Percentiles rank a stretch among this genome's conserved stretches.
These are phyloP conservation scores for Luvunga scandens DNA, from an alignment of 345 rosid genomes.

Conservation along the genomic window DNA sequence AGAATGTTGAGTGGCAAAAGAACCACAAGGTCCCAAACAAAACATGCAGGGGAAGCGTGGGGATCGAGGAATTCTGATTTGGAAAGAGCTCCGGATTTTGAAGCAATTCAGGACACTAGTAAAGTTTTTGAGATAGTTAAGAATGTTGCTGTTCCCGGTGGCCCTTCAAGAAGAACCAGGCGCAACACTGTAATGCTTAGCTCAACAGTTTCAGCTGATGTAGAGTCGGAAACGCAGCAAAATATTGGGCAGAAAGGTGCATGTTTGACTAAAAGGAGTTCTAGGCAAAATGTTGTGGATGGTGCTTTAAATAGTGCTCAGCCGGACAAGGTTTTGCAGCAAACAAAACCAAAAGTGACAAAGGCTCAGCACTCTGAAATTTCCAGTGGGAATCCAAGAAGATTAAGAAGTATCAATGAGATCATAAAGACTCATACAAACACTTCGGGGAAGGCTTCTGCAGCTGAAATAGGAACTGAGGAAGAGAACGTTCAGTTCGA, in stretches of 20 bases:
- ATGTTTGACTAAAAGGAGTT: conserved; percentile 4
- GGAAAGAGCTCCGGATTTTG: conserved; percentile 8
- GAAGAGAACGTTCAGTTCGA: conserved; percentile 5
- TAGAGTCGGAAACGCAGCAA: conserved; percentile 2
- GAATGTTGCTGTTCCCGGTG: neutral
- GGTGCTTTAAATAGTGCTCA: conserved; percentile 5
- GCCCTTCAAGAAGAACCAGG: conserved; percentile 28
- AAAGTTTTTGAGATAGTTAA: conserved; percentile 14
- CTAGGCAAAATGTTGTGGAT: conserved; percentile 3
- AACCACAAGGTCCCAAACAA: conserved; percentile 16
- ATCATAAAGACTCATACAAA: conserved; percentile 7
- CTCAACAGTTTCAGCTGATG: conserved; percentile 3
- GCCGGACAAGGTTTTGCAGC: conserved; percentile 10
- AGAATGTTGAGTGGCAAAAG: neutral
- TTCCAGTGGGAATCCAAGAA: neutral
- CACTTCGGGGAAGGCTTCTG: conserved; percentile 2
- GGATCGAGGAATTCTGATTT: neutral
- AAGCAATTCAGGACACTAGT: conserved; percentile 15
- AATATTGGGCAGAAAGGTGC: neutral
- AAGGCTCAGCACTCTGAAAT: conserved; percentile 9
- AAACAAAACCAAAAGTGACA: conserved; percentile 10
- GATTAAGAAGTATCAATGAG: neutral
- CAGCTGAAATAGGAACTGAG: conserved; percentile 6
- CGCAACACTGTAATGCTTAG: conserved; percentile 17
- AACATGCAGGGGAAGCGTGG: neutral